Percentiles rank a stretch among this genome's conserved stretches.
These are phyloP conservation scores for Asterochloris erici DNA, from an alignment of 139 green algal species.

Conservation along the genomic window DNA sequence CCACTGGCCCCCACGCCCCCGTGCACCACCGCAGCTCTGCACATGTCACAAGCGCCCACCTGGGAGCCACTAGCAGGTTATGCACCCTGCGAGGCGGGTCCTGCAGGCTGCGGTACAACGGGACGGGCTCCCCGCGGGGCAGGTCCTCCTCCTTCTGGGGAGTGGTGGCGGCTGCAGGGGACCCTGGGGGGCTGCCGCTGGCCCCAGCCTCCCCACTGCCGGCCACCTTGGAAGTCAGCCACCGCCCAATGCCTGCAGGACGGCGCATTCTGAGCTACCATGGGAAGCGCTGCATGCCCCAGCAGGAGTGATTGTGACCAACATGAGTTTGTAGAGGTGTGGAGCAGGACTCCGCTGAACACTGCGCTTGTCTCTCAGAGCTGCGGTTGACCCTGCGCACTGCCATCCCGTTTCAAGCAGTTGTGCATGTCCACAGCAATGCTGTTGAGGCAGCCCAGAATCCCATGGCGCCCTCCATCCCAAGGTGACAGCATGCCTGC, in stretches of 20 bases:
- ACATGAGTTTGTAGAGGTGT: no score
- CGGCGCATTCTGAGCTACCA: background rate
- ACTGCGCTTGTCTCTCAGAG: no score
- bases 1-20: background rate
- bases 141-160: slow-evolving; percentile 8
- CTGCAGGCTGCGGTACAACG: slow-evolving; percentile 1
- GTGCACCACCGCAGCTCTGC: background rate
- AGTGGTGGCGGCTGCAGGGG: background rate
- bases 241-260: background rate
- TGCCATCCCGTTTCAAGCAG: no score
- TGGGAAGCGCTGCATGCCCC: background rate
- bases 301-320: background rate
- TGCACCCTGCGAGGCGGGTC: slow-evolving; percentile 17
- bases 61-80: slow-evolving; percentile 8
- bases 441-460: no score
- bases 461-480: no score
- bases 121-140: slow-evolving; percentile 25
- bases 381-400: no score
- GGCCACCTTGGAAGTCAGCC: slow-evolving; percentile 7
- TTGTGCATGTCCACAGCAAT: no score
- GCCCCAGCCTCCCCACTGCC: no score
- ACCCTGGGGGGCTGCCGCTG: background rate
- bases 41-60: background rate
- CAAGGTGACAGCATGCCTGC: no score
- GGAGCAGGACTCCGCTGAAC: no score